These are phyloP conservation scores for Kodamaea suecica DNA, from an alignment of 1,139 yeast genomes.

Conservation along the genomic window DNA sequence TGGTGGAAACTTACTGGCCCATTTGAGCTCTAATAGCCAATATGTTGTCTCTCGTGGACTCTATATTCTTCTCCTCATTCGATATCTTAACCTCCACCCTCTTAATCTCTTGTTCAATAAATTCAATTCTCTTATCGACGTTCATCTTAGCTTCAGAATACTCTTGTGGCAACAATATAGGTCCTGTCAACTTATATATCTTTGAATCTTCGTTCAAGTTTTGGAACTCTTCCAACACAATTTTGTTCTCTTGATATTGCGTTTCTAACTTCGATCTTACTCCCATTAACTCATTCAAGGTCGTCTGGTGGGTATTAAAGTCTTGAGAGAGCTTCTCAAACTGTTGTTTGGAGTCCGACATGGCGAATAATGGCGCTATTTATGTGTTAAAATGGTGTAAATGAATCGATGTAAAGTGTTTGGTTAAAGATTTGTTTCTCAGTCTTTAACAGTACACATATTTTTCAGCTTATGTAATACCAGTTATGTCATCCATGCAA, in stretches of 20 bases:
- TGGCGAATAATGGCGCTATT: conserved; percentile 6
- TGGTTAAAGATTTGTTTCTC: too few species aligned
- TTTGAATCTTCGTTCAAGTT: conserved; percentile 58
- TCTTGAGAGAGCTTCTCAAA: conserved; percentile 42
- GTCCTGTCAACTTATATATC: conserved; percentile 87
- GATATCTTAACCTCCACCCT: conserved; percentile 61
- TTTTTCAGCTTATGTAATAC: too few species aligned
- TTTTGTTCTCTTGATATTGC: conserved; percentile 84
- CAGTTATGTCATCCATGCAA: too few species aligned
- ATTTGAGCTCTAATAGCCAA: conserved; percentile 39
- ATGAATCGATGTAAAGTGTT: too few species aligned
- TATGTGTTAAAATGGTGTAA: too few species aligned
- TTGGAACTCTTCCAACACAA: conserved; percentile 80
- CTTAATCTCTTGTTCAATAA: conserved; percentile 71
- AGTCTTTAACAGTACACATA: too few species aligned
- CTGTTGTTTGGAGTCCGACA: conserved; percentile 30
- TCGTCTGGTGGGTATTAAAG: conserved; percentile 35
- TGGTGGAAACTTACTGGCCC: conserved; percentile 9
- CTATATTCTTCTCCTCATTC: conserved; percentile 50
- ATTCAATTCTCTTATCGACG: conserved; percentile 85
- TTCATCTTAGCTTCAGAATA: conserved; percentile 74
- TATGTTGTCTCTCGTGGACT: conserved; percentile 47
- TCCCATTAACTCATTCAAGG: conserved; percentile 46
- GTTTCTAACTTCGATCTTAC: conserved; percentile 73
- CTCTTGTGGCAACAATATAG: conserved; percentile 87